Evolutionary conservation across 2,329 filamentous ascomycete species (phyloP).

Genomic region (Cylindrodendrum hubeiense): DNA sequence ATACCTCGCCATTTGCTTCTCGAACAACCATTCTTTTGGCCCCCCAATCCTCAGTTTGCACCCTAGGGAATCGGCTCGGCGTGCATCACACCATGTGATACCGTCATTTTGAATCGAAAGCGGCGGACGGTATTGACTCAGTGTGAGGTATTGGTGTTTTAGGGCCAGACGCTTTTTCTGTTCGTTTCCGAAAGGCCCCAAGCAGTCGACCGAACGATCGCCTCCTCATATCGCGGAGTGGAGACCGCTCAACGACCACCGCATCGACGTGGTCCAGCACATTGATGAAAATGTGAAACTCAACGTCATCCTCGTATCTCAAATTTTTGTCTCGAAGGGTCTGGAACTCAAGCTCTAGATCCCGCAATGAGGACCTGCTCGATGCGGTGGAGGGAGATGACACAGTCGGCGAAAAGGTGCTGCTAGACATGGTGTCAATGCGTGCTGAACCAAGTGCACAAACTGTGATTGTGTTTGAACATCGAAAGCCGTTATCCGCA

Average conservation of each 20-base stretch:
- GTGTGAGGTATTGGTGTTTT: conserved; percentile 17
- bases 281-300: conserved; percentile 44
- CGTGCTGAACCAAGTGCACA: neutral
- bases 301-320: conserved; percentile 41
- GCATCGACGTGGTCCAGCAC: conserved; percentile 41
- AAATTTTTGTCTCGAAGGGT: conserved; percentile 40
- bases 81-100: neutral
- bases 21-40: neutral
- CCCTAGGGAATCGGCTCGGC: conserved; percentile 19
- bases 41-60: conserved; percentile 33
- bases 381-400: conserved; percentile 35
- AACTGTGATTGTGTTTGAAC: neutral
- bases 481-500: neutral
- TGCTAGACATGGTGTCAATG: conserved; percentile 31
- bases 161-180: conserved; percentile 29
- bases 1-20: neutral
- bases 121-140: neutral
- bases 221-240: conserved; percentile 23
- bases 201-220: conserved; percentile 38
- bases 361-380: conserved; percentile 35
- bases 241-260: conserved; percentile 34
- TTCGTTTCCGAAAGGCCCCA: conserved; percentile 33
- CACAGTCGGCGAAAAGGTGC: conserved; percentile 28
- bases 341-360: conserved; percentile 39
- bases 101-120: neutral